phyloP scores from a whole-genome alignment of 108 stramenopile genomes.

The Pseudonitzschia pungens region DNA sequence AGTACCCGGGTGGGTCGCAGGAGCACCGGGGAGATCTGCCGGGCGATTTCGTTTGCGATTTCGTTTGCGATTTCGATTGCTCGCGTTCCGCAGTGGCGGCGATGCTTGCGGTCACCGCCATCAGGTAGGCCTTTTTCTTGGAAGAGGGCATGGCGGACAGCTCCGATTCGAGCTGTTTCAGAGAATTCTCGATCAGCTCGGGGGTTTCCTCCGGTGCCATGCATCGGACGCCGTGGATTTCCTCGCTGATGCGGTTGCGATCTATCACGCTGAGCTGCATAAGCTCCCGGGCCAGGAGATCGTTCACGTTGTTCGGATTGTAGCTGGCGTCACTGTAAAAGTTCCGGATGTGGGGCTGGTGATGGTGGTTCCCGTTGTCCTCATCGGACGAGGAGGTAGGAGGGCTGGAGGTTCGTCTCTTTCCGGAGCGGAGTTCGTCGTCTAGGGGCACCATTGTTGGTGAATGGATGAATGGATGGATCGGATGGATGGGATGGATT shows the following conservation, averaged over 20 bases:
- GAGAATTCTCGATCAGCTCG: not conserved
- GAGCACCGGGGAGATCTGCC: not conserved
- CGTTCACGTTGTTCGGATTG: not conserved
- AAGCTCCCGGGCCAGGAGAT: not conserved
- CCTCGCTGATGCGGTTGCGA: not conserved
- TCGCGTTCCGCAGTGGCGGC: not conserved
- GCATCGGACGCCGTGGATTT: slow-evolving; percentile 9
- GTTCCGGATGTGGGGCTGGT: not conserved
- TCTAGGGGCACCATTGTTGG: too few species aligned
- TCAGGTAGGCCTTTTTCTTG: not conserved
- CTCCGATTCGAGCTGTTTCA: not conserved
- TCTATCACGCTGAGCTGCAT: not conserved
- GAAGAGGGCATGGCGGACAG: not conserved
- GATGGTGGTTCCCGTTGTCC: not conserved
- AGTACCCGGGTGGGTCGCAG: not conserved
- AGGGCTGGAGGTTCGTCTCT: not conserved
- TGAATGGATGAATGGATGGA: too few species aligned
- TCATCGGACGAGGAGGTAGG: not conserved
- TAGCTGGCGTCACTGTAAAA: not conserved
- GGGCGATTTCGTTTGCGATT: too few species aligned
- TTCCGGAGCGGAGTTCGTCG: not conserved
- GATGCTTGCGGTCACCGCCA: not conserved
- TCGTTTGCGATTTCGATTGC: too few species aligned
- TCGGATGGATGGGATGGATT: too few species aligned
- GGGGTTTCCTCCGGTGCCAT: slow-evolving; percentile 2